phyloP scores from a whole-genome alignment of 2,329 filamentous ascomycete genomes.

The Chaetomium sp. region DNA sequence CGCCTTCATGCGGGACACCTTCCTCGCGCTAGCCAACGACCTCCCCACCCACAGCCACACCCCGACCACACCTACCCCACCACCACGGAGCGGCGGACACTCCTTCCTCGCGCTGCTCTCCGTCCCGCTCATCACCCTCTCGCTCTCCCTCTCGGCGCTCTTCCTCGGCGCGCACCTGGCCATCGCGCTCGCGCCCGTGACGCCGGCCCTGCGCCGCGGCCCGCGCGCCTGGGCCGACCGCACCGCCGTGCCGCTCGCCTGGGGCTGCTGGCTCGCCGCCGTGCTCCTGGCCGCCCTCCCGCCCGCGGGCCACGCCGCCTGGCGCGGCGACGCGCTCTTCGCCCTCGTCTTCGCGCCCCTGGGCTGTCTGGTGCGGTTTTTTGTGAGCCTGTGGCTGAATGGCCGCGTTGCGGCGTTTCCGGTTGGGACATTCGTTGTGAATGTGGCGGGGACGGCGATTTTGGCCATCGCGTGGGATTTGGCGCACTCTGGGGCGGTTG shows the following conservation, averaged over 20 bases:
- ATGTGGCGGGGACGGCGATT: constrained; percentile 74
- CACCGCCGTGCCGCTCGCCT: constrained; percentile 63
- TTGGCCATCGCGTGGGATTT: constrained; percentile 78
- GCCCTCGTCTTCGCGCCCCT: constrained; percentile 80
- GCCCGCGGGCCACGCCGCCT: constrained; percentile 62
- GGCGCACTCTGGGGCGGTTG: constrained; percentile 59
- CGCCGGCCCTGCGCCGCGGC: constrained; percentile 60
- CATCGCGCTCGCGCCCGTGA: constrained; percentile 57
- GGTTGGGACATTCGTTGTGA: constrained; percentile 81
- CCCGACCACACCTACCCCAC: constrained; percentile 35
- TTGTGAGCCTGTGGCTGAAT: constrained; percentile 72
- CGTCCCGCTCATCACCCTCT: constrained; percentile 71
- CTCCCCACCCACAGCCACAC: constrained; percentile 49
- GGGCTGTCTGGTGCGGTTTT: constrained; percentile 76
- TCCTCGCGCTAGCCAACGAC: constrained; percentile 77
- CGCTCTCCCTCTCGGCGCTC: constrained; percentile 69
- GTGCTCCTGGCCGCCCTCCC: constrained; percentile 72
- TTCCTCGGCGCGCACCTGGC: constrained; percentile 76
- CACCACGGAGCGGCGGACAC: constrained; percentile 68
- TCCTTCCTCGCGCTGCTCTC: constrained; percentile 80
- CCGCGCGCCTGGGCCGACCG: constrained; percentile 66
- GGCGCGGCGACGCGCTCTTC: constrained; percentile 77
- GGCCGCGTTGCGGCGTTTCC: constrained; percentile 68
- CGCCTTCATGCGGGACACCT: constrained; percentile 77
- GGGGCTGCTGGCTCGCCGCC: constrained; percentile 76